A percentile compares a stretch with the other conserved stretches of the same genome.
phyloP scores from a whole-genome alignment of 192 early-diverging fungal genomes.

The Cladochytrium replicatum region DNA sequence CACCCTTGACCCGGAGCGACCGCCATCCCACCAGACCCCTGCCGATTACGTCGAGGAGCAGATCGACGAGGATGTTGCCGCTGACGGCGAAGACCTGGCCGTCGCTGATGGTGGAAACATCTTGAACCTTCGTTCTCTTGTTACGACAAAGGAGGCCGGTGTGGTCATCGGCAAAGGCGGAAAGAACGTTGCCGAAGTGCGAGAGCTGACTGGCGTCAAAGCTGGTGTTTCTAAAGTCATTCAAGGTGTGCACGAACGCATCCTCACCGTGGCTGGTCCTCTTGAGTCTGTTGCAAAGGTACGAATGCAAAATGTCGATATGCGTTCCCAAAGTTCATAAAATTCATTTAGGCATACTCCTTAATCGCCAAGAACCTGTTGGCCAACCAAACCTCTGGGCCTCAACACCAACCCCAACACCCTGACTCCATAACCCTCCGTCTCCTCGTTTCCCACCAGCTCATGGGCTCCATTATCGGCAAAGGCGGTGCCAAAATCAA shows the following conservation, averaged over 20 bases:
- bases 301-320: not conserved
- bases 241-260: constrained; percentile 69
- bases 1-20: not conserved
- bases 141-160: constrained; percentile 68
- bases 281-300: constrained; percentile 15
- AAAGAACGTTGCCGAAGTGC: constrained; percentile 70
- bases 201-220: constrained; percentile 70
- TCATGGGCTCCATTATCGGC: constrained; percentile 69
- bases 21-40: no score
- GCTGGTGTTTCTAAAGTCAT: constrained; percentile 86
- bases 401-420: not conserved
- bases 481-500: constrained; percentile 69
- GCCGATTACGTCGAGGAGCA: not conserved
- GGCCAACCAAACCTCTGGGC: constrained; percentile 59
- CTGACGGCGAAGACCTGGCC: constrained; percentile 16
- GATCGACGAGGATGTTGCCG: not conserved
- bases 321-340: not conserved
- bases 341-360: constrained; percentile 50
- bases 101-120: constrained; percentile 24
- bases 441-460: constrained; percentile 72
- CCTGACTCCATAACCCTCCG: constrained; percentile 48
- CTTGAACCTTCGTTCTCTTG: constrained; percentile 44
- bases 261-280: constrained; percentile 9
- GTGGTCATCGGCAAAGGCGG: constrained; percentile 82
- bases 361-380: constrained; percentile 64